Base-by-base conservation (phyloP, 78 protist species). In the Goniomonas avonlea region DNA sequence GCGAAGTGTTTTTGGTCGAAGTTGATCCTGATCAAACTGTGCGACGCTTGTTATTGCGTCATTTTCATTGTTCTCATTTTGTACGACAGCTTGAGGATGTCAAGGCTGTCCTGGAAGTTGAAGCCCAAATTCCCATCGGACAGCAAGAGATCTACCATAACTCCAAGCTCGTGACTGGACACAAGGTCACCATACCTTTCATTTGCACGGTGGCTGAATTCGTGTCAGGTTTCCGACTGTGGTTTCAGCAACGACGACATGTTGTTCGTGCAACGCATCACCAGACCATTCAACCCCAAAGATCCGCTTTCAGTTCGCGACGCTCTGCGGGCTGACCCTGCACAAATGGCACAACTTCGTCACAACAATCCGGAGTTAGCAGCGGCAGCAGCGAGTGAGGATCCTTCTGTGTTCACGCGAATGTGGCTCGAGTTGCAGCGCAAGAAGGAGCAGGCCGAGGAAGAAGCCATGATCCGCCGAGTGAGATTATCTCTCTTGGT, bases 31-130 rank as follows among this genome's bases (percentile, higher is more conserved):
- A 68, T 4, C 59, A 68, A 53, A 68, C 11, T 8, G 75, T 68
- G 32, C n/a, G n/a, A n/a, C n/a, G n/a, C n/a, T n/a, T n/a, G n/a
- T n/a, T n/a, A n/a, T n/a, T n/a, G n/a, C n/a, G n/a, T n/a, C n/a
- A n/a, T n/a, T n/a, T n/a, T n/a, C n/a, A n/a, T n/a, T n/a, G n/a
- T n/a, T n/a, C n/a, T n/a, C n/a, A n/a, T n/a, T n/a, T n/a, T n/a
- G n/a, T n/a, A n/a, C n/a, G n/a, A n/a, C n/a, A n/a, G n/a, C n/a
- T n/a, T n/a, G 75, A 34, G 56, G 43, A 68, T 32, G 56, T 68
- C 21, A 68, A 68, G 56, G 75, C 75, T 9, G 48, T 68, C 15
- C 32, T 68, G 29, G 75, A 68, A 35, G 75, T 68, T 7, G 75
- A 68, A 53, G 38, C 43, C 20, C 59, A 21, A 0, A 35, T 68